Conservation (phyloP, 2,329 filamentous ascomycete species). For the Colletotrichum sp. region DNA sequence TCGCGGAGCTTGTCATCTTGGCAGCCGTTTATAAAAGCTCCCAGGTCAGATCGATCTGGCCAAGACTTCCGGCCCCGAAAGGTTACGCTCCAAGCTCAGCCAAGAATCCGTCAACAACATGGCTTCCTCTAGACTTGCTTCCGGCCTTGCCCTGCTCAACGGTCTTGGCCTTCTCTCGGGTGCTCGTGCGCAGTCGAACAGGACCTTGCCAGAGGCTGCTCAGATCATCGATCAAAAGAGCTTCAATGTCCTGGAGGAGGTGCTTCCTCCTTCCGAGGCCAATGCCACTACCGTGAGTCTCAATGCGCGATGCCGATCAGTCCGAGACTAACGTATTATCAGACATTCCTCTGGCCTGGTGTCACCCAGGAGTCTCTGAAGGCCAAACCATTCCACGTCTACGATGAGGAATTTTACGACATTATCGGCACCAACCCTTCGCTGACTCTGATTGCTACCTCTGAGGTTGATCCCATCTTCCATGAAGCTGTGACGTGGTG, state of each 20-base stretch:
- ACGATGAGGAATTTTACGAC: conserved; percentile 54
- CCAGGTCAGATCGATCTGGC: background rate
- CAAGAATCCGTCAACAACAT: background rate
- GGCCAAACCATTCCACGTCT: conserved; percentile 48
- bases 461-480: conserved; percentile 50
- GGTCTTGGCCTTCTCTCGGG: conserved; percentile 7
- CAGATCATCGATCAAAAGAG: conserved; percentile 47
- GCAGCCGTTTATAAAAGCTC: background rate
- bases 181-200: conserved; percentile 18
- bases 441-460: conserved; percentile 52
- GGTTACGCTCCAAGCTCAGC: background rate
- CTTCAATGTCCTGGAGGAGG: conserved; percentile 46
- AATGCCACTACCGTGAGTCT: conserved; percentile 38
- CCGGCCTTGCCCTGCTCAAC: conserved; percentile 25
- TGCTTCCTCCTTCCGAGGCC: conserved; percentile 38
- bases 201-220: conserved; percentile 26
- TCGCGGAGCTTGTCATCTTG: background rate
- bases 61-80: background rate
- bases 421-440: conserved; percentile 54
- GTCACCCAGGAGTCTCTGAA: conserved; percentile 39
- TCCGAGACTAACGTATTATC: background rate
- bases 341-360: conserved; percentile 50
- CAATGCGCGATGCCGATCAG: background rate
- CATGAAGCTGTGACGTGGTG: conserved; percentile 61
- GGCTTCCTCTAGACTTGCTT: background rate